A percentile compares a stretch with the other conserved stretches of the same genome.
Evolutionary conservation across 768 basidiomycete genomes (phyloP).

Genomic region (Clitopilus passeckerianus): DNA sequence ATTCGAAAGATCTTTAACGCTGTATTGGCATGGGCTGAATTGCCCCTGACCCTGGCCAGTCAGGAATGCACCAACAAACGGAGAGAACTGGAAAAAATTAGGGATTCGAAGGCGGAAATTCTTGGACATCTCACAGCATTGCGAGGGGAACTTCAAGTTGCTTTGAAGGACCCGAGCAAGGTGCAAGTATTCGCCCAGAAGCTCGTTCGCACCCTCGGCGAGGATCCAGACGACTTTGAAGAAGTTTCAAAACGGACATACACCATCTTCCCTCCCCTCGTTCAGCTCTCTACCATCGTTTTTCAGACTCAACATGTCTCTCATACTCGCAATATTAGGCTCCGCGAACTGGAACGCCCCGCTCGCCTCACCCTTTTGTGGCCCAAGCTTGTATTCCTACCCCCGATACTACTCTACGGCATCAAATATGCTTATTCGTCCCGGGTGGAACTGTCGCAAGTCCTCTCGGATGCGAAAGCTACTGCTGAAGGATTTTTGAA

Average conservation of each 20-base stretch:
- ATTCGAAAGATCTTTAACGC: conserved; percentile 13
- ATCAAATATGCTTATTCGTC: conserved; percentile 51
- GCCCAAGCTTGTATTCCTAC: conserved; percentile 77
- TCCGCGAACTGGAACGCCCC: conserved; percentile 55
- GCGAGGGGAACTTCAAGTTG: conserved; percentile 37
- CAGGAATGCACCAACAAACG: conserved; percentile 67
- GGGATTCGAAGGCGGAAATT: conserved; percentile 63
- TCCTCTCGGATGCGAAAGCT: conserved; percentile 55
- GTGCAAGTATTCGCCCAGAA: conserved; percentile 11
- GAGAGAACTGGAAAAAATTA: conserved; percentile 51
- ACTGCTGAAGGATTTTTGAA: conserved; percentile 70
- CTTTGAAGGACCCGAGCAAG: conserved; percentile 20
- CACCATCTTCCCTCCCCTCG: conserved; percentile 9
- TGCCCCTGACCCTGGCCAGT: conserved; percentile 58
- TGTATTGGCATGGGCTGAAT: conserved; percentile 22
- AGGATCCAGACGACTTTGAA: background rate
- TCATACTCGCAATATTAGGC: conserved; percentile 20
- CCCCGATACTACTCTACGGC: conserved; percentile 56
- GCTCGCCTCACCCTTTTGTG: conserved; percentile 66
- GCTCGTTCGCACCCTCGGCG: conserved; percentile 14
- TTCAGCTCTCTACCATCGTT: conserved; percentile 21
- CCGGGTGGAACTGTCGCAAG: conserved; percentile 48
- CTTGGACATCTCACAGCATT: conserved; percentile 60
- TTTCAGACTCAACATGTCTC: conserved; percentile 23
- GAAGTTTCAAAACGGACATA: background rate